A percentile compares a stretch with the other conserved stretches of the same genome.
Evolutionary conservation across 1,284 basidiomycete genomes (phyloP).

Genomic region (Trichosporon ovoides): DNA sequence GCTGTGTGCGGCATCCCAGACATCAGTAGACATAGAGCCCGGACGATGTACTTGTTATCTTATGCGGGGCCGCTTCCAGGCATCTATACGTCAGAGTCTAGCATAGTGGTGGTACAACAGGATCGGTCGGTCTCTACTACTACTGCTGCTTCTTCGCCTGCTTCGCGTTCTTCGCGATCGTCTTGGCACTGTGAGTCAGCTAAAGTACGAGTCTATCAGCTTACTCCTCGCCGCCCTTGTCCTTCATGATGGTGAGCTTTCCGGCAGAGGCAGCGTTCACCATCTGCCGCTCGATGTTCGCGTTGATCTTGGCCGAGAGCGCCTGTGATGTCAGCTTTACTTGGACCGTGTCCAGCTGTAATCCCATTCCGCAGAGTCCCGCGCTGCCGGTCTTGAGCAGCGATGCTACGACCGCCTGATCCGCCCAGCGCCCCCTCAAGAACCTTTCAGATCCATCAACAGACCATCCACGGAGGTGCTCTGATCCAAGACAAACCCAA

Average conservation of each 20-base stretch:
- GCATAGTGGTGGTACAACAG: constrained; percentile 1
- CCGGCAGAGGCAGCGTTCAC: constrained; percentile 71
- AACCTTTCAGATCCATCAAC: too few species aligned
- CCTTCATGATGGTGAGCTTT: constrained; percentile 77
- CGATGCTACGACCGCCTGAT: too few species aligned
- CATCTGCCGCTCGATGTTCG: constrained; percentile 82
- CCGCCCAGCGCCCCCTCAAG: too few species aligned
- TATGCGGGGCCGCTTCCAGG: too few species aligned
- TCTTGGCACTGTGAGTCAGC: background rate
- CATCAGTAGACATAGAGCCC: too few species aligned
- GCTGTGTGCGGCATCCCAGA: too few species aligned
- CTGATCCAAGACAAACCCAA: background rate
- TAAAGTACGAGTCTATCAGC: background rate
- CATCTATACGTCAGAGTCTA: background rate
- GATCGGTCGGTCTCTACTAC: too few species aligned
- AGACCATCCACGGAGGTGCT: too few species aligned
- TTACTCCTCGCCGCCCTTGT: constrained; percentile 30
- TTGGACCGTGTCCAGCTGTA: background rate
- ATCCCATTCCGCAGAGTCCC: background rate
- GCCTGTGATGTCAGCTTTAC: constrained; percentile 52
- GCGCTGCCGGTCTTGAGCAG: background rate
- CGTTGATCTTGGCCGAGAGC: constrained; percentile 79
- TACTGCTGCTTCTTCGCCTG: constrained; percentile 3
- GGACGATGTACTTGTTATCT: too few species aligned
- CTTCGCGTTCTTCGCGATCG: constrained; percentile 1